phyloP scores from a whole-genome alignment of 768 basidiomycete species.

The Boletus pseudopeckii region DNA sequence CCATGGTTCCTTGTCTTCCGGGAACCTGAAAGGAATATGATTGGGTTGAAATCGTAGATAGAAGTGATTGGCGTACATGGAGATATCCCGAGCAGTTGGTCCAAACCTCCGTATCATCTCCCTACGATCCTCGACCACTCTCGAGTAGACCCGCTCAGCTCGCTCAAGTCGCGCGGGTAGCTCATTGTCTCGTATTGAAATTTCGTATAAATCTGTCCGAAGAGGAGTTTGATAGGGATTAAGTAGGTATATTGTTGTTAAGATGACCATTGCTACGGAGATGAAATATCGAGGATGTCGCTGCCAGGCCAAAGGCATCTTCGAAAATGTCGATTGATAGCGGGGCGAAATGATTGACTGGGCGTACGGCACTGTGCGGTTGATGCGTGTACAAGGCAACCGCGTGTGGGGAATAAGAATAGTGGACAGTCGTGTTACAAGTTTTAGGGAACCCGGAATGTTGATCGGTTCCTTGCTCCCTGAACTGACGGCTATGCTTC shows the following conservation, averaged over 20 bases:
- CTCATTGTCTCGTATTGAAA: constrained; percentile 30
- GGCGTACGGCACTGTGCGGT: constrained; percentile 4
- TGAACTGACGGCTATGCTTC: neutral
- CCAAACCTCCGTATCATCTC: constrained; percentile 54
- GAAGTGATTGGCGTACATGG: constrained; percentile 28
- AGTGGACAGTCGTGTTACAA: constrained; percentile 9
- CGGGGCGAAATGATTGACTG: constrained; percentile 3
- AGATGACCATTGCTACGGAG: constrained; percentile 39
- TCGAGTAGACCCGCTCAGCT: constrained; percentile 46
- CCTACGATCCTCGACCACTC: constrained; percentile 39
- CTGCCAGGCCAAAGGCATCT: constrained; percentile 33
- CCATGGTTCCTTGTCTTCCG: constrained; percentile 49
- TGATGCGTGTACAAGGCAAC: constrained; percentile 5
- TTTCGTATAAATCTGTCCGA: constrained; percentile 20
- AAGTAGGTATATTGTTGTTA: constrained; percentile 48
- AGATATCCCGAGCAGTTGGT: constrained; percentile 45
- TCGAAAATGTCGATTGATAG: constrained; percentile 1
- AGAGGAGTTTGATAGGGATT: constrained; percentile 32
- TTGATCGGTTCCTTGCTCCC: constrained; percentile 2
- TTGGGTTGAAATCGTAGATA: constrained; percentile 3
- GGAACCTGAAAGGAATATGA: constrained; percentile 40
- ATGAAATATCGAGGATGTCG: constrained; percentile 55
- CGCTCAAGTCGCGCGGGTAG: constrained; percentile 41
- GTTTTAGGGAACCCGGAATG: neutral
- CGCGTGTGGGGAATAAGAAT: constrained; percentile 13